Evolutionary conservation across 345 rosid species (phyloP), one percentile per base, ranked within the genome.

Genomic region (Eucalyptus pauciflora): DNA sequence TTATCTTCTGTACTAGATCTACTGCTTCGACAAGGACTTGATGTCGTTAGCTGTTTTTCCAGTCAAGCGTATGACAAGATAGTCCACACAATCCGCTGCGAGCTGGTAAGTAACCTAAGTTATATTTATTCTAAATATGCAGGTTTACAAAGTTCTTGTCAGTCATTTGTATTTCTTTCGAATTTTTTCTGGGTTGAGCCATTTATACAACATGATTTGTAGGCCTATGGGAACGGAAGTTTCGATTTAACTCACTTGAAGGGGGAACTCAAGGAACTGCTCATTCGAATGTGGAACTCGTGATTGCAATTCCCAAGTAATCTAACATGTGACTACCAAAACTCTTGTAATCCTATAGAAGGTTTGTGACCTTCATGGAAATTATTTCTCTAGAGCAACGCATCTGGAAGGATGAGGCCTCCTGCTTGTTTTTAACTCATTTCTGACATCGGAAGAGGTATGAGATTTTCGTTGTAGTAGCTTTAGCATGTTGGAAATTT

Each of bases 1-100:
- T 88, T 96, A 37, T 96, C 99, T 50, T 91, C 90, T 88, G 93
- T 93, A 31, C 87, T 96, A 86, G 91, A 91, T 62, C 89, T 93
- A 51, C 87, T 94, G 87, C 90, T 91, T 80, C 90, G 93, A 83
- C 93, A 92, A 90, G 97, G 95, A 43, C 92, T 96, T 87, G 54
- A 87, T 48, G 94, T 94, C 52, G 91, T 92, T 25, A 92, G 86
- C 87, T 94, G 96, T 90, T 88, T 93, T 64, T 94, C 96, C 54
- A 90, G 95, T 86, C 93, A 80, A 92, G 93, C 92, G 45, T 93
- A 94, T 83, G 92, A 92, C 52, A 91, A 86, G 79, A 79, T 91
- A 31, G 81, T 94, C 85, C 93, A 95, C 90, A 92, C 93, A 43
- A 90, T 97, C 88, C 96, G 92, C 50, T 90, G 94, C 46, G 91